A percentile compares a stretch with the other conserved stretches of the same genome.
These are phyloP conservation scores for Gamsiella multidivaricata DNA, from an alignment of 192 early-diverging fungal species.

Conservation along the genomic window DNA sequence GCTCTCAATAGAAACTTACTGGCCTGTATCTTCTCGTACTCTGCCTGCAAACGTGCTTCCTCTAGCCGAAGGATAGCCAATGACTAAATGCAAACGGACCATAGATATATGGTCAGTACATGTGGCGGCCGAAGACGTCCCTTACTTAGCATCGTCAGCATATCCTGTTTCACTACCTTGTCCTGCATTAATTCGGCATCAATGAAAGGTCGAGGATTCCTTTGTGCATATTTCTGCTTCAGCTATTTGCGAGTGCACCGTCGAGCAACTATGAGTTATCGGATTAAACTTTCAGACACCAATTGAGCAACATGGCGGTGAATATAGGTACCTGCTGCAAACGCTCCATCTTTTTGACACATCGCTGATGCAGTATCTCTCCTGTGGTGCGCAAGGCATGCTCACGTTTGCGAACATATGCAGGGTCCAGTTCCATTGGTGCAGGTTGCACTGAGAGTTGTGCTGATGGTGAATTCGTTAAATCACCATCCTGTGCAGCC, in stretches of 20 bases:
- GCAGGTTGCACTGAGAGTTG: neutral
- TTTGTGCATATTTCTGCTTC: neutral
- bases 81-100: conserved; percentile 12
- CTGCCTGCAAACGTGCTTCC: conserved; percentile 15
- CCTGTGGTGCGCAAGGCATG: conserved; percentile 19
- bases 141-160: too few species aligned
- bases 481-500: neutral
- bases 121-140: too few species aligned
- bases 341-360: conserved; percentile 17
- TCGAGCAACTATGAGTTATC: neutral
- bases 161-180: too few species aligned
- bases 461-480: neutral
- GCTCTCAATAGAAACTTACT: too few species aligned
- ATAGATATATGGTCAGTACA: neutral
- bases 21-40: conserved; percentile 7
- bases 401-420: conserved; percentile 10
- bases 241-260: neutral
- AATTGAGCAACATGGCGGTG: neutral
- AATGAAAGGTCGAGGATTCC: neutral
- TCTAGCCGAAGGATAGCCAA: conserved; percentile 36
- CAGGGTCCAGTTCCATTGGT: neutral
- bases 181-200: neutral
- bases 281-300: neutral
- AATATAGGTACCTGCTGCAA: conserved; percentile 17
- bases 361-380: conserved; percentile 28